A percentile compares a stretch with the other conserved stretches of the same genome.
phyloP scores from a whole-genome alignment of 805 yeast species.

The Candida odintsovae region DNA sequence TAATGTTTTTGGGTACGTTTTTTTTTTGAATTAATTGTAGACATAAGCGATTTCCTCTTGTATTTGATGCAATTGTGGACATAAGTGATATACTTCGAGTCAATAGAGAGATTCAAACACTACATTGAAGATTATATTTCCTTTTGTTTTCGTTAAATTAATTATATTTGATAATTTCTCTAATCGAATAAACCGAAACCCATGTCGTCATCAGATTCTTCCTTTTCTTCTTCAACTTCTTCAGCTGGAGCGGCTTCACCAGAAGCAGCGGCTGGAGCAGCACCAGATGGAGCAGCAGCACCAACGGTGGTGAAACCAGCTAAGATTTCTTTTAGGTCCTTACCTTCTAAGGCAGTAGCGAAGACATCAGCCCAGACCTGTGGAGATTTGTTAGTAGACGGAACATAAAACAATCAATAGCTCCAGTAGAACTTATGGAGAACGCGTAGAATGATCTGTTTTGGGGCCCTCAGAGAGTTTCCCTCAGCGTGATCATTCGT shows the following conservation, averaged over 20 bases:
- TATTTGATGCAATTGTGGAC: neutral
- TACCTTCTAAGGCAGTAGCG: constrained; percentile 79
- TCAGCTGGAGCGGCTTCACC: constrained; percentile 53
- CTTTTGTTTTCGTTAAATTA: neutral
- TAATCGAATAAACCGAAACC: constrained; percentile 91
- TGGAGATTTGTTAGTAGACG: constrained; percentile 15
- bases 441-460: neutral
- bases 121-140: neutral
- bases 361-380: constrained; percentile 74
- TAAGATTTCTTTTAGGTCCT: constrained; percentile 66
- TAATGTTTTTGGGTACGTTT: neutral
- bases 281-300: constrained; percentile 46
- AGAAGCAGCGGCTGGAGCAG: constrained; percentile 40
- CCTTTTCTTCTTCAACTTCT: constrained; percentile 53
- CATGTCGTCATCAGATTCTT: constrained; percentile 79
- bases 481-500: neutral
- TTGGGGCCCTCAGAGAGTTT: neutral
- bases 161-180: constrained; percentile 13
- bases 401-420: neutral
- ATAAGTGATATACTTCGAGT: neutral
- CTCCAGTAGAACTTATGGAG: neutral
- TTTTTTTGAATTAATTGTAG: neutral
- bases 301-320: constrained; percentile 47
- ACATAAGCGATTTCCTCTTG: too few relatives aligned
- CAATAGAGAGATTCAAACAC: neutral